Evolutionary conservation across 2,329 filamentous ascomycete species (phyloP), one percentile per base, ranked within the genome.

Genomic region (Alternaria infectoria): DNA sequence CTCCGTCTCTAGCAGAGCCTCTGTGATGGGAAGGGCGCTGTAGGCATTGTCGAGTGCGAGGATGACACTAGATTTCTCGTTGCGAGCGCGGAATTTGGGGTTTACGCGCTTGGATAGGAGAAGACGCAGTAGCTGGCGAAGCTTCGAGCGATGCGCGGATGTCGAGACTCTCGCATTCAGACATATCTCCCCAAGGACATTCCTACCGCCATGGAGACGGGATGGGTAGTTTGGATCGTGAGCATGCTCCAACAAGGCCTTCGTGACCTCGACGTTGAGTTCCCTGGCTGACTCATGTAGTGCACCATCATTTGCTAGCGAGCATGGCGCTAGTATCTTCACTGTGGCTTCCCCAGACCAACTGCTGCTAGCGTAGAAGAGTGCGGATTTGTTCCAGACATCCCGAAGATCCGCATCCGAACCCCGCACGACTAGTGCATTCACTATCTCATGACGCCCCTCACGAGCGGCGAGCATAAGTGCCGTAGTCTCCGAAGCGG

Each of bases 201-300:
- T 89, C 47, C 89, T 85, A 0, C 89, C 89, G 15, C 83, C 84
- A 67, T 91, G 88, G 1, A 88, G 79, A 4, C 86, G 83, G 56
- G 87, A 90, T 0, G 89, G 89, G 59, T 90, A 91, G 70, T 91
- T 89, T 0, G 87, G 83, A 15, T 90, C 86, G 62, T 91, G 89
- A 2, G 85, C 86, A 64, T 86, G 80, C 49, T 88, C 81, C 6
- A 90, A 77, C 2, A 92, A 80, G 2, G 88, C 80, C 54, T 83
- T 82, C 64, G 90, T 86, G 2, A 85, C 85, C 12, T 84, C 78
- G 0, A 89, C 66, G 66, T 90, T 87, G 19, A 91, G 81, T 50
- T 86, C 84, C 12, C 87, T 82, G 0, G 89, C 86, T 4, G 89
- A 87, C 63, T 90, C 89, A 69, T 91, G 89, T 4, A 92, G 81